Evolutionary conservation across 768 basidiomycete species (phyloP).

Genomic region (Exsudoporus frostii): DNA sequence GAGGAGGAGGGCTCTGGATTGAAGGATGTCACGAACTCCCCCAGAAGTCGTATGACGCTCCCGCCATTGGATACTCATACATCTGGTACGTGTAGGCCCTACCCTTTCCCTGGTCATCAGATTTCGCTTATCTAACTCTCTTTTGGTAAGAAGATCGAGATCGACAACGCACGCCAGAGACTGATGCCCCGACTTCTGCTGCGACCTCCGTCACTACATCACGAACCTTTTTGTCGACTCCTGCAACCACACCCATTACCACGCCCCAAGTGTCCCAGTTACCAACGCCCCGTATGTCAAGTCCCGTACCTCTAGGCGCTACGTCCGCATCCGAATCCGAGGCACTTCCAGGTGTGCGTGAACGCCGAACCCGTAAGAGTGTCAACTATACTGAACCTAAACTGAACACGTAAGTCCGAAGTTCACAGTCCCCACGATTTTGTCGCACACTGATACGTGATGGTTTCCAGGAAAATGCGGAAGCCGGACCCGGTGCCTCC

Average conservation of each 20-base stretch:
- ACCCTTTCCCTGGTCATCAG: not conserved
- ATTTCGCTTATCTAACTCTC: constrained; percentile 13
- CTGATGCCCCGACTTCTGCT: constrained; percentile 35
- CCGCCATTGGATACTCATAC: constrained; percentile 36
- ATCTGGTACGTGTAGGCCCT: constrained; percentile 30
- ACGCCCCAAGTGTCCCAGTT: constrained; percentile 36
- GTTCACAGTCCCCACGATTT: not conserved
- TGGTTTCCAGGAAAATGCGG: constrained; percentile 71
- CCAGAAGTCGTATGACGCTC: constrained; percentile 35
- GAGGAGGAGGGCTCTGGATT: constrained; percentile 39
- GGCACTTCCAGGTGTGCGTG: constrained; percentile 33
- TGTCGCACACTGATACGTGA: constrained; percentile 5
- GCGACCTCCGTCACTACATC: constrained; percentile 34
- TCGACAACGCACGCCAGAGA: constrained; percentile 36
- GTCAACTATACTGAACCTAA: constrained; percentile 87
- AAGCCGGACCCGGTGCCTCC: constrained; percentile 64
- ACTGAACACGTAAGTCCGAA: constrained; percentile 69
- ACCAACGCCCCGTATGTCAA: constrained; percentile 52
- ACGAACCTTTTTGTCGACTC: constrained; percentile 41
- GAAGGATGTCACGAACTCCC: constrained; percentile 65
- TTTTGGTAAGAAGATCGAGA: constrained; percentile 32
- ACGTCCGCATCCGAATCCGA: constrained; percentile 34
- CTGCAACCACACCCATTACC: constrained; percentile 41
- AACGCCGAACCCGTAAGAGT: constrained; percentile 68
- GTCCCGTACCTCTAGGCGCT: constrained; percentile 38